Evolutionary conservation across 1,284 basidiomycete species (phyloP).

Genomic region (Xerocomus amazonicus): DNA sequence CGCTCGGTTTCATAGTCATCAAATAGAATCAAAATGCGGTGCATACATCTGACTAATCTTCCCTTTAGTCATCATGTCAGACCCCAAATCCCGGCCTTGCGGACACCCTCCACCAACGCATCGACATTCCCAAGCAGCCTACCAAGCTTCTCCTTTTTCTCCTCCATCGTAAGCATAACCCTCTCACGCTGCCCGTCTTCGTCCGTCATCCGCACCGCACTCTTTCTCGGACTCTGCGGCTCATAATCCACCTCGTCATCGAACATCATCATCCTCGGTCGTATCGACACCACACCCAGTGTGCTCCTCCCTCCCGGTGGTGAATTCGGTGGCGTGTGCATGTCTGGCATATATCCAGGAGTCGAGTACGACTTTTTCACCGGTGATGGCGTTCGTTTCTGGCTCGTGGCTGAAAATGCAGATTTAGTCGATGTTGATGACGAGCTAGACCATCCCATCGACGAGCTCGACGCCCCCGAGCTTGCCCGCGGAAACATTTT

Average conservation of each 20-base stretch:
- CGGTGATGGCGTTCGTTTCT: slow-evolving; percentile 25
- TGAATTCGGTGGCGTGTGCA: slow-evolving; percentile 34
- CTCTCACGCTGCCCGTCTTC: slow-evolving; percentile 10
- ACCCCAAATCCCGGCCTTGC: slow-evolving; percentile 82
- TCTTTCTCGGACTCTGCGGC: slow-evolving; percentile 64
- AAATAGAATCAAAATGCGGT: slow-evolving; percentile 3
- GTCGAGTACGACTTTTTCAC: slow-evolving; percentile 33
- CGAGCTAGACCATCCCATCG: slow-evolving; percentile 35
- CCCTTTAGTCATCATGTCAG: slow-evolving; percentile 23
- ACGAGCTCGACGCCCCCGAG: slow-evolving; percentile 26
- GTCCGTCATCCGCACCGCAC: slow-evolving; percentile 29
- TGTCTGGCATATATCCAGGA: slow-evolving; percentile 12
- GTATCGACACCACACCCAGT: slow-evolving; percentile 36
- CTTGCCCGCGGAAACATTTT: slow-evolving; percentile 27
- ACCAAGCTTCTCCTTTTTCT: slow-evolving; percentile 80
- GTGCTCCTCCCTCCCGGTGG: slow-evolving; percentile 28
- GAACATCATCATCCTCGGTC: slow-evolving; percentile 54
- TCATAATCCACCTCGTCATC: slow-evolving; percentile 67
- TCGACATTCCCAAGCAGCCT: slow-evolving; percentile 86
- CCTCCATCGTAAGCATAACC: slow-evolving; percentile 60
- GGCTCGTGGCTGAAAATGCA: slow-evolving; percentile 41
- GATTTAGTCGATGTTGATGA: slow-evolving; percentile 43
- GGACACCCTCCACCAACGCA: slow-evolving; percentile 78
- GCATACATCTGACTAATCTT: slow-evolving; percentile 16
- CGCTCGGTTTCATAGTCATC: slow-evolving; percentile 8